These are phyloP conservation scores for Cymbopogon citratus DNA, from an alignment of 176 grass and related monocot species.

Conservation along the genomic window DNA sequence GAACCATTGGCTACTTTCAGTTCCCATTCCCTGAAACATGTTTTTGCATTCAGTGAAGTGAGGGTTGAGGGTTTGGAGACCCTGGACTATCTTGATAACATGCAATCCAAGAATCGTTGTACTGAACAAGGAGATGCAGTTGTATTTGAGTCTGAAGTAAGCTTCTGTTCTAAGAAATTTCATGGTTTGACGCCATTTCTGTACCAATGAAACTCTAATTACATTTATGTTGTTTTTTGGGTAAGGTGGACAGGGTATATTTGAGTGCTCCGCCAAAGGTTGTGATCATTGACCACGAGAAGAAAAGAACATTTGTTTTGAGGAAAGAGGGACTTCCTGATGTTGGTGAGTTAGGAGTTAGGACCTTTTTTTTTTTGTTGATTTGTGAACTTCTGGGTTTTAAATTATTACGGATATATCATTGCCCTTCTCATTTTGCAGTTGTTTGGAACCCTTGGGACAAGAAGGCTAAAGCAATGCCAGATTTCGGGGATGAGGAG, in stretches of 20 bases:
- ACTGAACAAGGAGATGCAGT: slow-evolving; percentile 90
- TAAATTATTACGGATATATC: not conserved
- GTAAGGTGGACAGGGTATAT: slow-evolving; percentile 78
- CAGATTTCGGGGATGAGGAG: slow-evolving; percentile 62
- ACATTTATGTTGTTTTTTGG: not conserved
- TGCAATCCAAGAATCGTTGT: slow-evolving; percentile 45
- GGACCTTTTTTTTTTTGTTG: not conserved
- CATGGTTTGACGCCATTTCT: not conserved
- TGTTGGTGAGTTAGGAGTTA: slow-evolving; percentile 40
- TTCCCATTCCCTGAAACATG: not conserved
- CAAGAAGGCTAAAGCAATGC: slow-evolving; percentile 62
- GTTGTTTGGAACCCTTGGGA: slow-evolving; percentile 89
- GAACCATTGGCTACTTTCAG: slow-evolving; percentile 3
- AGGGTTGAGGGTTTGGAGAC: slow-evolving; percentile 88
- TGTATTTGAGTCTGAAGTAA: slow-evolving; percentile 87
- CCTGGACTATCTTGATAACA: slow-evolving; percentile 77
- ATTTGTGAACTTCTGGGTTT: not conserved
- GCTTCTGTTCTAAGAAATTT: slow-evolving; percentile 8
- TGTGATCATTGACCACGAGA: slow-evolving; percentile 77
- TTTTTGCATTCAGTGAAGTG: slow-evolving; percentile 64
- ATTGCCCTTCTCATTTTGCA: not conserved
- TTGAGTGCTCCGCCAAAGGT: slow-evolving; percentile 61
- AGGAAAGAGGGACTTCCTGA: slow-evolving; percentile 84
- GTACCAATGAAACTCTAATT: not conserved
- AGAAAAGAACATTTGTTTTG: slow-evolving; percentile 73